Conservation (phyloP, 2,329 filamentous ascomycete species). For the Xylaria sp. region DNA sequence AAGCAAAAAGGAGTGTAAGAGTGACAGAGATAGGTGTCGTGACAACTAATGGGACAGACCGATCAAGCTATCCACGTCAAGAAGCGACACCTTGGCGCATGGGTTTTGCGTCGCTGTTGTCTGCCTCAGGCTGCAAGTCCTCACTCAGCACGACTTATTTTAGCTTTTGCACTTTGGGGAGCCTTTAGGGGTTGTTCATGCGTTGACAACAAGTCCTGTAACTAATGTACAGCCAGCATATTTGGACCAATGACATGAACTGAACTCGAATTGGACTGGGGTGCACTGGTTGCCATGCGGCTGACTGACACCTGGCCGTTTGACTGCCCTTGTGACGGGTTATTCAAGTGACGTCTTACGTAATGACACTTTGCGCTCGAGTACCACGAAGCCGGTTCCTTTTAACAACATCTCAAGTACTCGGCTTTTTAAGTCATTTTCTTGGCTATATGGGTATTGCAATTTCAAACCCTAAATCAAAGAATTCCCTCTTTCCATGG, state of each 20-base stretch:
- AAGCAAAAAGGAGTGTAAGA: slow-evolving; percentile 19
- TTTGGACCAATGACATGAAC: slow-evolving; percentile 22
- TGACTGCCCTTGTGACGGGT: background rate
- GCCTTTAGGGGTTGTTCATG: background rate
- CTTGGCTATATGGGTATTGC: too few relatives aligned
- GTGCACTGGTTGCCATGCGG: background rate
- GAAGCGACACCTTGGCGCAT: slow-evolving; percentile 34
- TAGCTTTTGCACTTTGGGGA: too few relatives aligned
- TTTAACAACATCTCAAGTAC: background rate
- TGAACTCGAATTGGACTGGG: background rate
- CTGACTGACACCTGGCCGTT: slow-evolving; percentile 26
- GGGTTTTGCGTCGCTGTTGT: slow-evolving; percentile 19
- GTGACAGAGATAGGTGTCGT: slow-evolving; percentile 10
- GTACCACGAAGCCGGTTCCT: too few relatives aligned
- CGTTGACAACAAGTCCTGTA: slow-evolving; percentile 7
- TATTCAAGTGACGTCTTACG: background rate
- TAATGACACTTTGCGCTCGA: background rate
- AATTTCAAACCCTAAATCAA: background rate
- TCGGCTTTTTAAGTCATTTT: background rate
- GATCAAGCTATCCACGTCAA: slow-evolving; percentile 22
- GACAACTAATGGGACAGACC: slow-evolving; percentile 1
- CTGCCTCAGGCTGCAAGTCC: slow-evolving; percentile 2
- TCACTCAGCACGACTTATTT: background rate
- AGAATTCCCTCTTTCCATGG: background rate
- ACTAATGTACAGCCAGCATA: background rate